Evolutionary conservation across 2,329 filamentous ascomycete genomes (phyloP), one percentile per base, ranked within the genome.

Genomic region (Fusarium longipes): DNA sequence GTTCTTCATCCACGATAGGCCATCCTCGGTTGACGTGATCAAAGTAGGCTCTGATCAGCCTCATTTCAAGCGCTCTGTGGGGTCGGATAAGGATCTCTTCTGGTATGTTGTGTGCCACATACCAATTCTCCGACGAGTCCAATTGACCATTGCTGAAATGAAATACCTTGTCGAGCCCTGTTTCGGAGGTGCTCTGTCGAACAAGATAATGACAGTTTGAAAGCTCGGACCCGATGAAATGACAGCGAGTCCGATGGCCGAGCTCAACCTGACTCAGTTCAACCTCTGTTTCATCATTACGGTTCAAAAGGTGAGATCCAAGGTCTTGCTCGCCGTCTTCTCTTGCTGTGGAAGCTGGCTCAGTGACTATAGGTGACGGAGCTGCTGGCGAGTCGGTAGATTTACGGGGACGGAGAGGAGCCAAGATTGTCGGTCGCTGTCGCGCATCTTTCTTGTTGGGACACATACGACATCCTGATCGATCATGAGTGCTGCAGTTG

Each of bases 141-240:
- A 38, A 8, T 5, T 61, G 57, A 0, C 57, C 57, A 25, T 61
- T 61, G 14, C n/a, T 43, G 8, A 61, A 61, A 24, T 61, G 57
- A 11, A 61, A 61, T 1, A 44, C 27, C 6, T 53, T 61, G 5
- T 61, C 44, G 33, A 17, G 11, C 20, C 30, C 25, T 0, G 5
- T 7, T 3, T 60, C 27, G 4, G 44, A 44, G 2, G 44, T 24
- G 17, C 39, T 39, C 25, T 61, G 57, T 0, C 55, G 44, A 3
- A 61, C 39, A 5, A 61, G 57, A 4, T 61, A 61, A 5, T 53
- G 32, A 6, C 57, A 61, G 18, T 61, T 61, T 0, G 57, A 61
- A 0, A 61, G 12, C 6, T 60, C 55, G 5, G 38, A 38, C 3
- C 57, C 57, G 17, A 61, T 60, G 7, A 53, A 61, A 4, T 61